Evolutionary conservation across 2,329 filamentous ascomycete genomes (phyloP).

Genomic region (Aschersonia sp.): DNA sequence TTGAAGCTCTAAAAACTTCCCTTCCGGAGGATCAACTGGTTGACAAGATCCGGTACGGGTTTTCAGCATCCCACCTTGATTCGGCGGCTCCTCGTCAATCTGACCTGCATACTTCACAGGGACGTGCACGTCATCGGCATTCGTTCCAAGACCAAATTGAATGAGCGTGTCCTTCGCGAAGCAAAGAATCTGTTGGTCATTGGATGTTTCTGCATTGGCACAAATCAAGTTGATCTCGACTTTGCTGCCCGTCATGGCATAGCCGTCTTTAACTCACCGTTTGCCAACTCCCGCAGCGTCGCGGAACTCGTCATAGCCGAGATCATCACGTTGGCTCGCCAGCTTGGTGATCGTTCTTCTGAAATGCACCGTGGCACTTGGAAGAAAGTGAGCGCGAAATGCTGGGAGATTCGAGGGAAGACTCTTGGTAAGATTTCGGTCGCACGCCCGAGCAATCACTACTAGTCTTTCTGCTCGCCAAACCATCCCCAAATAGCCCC

Average conservation of each 20-base stretch:
- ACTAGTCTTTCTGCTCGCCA: not conserved
- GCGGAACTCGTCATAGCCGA: conserved; percentile 91
- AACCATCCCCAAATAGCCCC: too few relatives aligned
- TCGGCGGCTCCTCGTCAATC: not conserved
- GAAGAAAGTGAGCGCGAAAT: conserved; percentile 95
- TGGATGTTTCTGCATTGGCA: conserved; percentile 98
- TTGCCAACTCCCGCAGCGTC: conserved; percentile 93
- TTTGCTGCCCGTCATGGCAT: conserved; percentile 76
- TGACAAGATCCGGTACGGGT: conserved; percentile 70
- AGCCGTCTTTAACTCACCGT: conserved; percentile 97
- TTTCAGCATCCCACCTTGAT: not conserved
- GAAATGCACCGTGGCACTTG: conserved; percentile 91
- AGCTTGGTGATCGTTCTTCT: conserved; percentile 81
- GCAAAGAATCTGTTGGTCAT: conserved; percentile 92
- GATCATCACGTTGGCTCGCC: conserved; percentile 81
- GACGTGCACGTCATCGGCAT: conserved; percentile 97
- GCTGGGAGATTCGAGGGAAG: conserved; percentile 98
- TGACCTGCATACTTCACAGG: conserved; percentile 26
- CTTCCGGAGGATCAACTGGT: conserved; percentile 87
- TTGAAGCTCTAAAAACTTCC: conserved; percentile 79
- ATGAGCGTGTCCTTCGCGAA: conserved; percentile 66
- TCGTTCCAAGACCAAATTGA: conserved; percentile 93
- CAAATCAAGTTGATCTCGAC: conserved; percentile 82
- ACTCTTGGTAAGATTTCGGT: conserved; percentile 51
- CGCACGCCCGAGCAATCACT: not conserved